Evolutionary conservation across 2,329 filamentous ascomycete genomes (phyloP).

Genomic region (Canariomyces notabilis): DNA sequence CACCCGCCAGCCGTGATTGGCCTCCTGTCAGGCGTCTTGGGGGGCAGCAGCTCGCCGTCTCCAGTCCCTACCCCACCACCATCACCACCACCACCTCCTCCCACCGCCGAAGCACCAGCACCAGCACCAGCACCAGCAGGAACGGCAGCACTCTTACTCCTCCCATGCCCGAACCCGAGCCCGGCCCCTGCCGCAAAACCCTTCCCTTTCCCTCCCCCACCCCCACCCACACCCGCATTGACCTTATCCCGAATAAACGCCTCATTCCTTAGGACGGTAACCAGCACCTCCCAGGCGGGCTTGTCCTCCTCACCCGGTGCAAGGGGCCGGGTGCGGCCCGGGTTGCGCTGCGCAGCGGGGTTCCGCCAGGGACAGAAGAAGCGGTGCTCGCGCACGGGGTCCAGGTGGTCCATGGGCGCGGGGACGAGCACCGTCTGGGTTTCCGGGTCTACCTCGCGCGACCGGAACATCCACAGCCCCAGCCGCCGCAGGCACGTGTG

Average conservation of each 20-base stretch:
- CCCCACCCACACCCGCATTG: conserved; percentile 20
- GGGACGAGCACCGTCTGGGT: conserved; percentile 49
- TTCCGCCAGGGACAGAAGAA: conserved; percentile 83
- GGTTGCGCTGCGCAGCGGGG: conserved; percentile 53
- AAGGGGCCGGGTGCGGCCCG: conserved; percentile 25
- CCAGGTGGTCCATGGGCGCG: conserved; percentile 61
- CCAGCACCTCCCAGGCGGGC: conserved; percentile 52
- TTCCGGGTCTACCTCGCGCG: conserved; percentile 57
- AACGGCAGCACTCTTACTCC: conserved; percentile 26
- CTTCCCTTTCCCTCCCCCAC: neutral
- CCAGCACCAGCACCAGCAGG: conserved; percentile 2
- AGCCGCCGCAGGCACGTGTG: conserved; percentile 81
- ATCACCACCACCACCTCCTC: neutral
- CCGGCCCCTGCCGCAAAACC: neutral
- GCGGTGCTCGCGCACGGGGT: conserved; percentile 67
- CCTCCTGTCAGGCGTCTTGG: conserved; percentile 19
- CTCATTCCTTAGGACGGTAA: conserved; percentile 54
- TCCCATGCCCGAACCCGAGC: conserved; percentile 23
- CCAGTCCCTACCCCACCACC: neutral
- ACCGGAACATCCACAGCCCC: conserved; percentile 90
- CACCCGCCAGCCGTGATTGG: conserved; percentile 19
- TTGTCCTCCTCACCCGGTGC: conserved; percentile 30
- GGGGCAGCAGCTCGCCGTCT: neutral
- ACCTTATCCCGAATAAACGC: conserved; percentile 43
- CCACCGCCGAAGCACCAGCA: neutral